Base-by-base conservation (phyloP, 495 filamentous ascomycete genomes). In the Aspergillus hancockii region DNA sequence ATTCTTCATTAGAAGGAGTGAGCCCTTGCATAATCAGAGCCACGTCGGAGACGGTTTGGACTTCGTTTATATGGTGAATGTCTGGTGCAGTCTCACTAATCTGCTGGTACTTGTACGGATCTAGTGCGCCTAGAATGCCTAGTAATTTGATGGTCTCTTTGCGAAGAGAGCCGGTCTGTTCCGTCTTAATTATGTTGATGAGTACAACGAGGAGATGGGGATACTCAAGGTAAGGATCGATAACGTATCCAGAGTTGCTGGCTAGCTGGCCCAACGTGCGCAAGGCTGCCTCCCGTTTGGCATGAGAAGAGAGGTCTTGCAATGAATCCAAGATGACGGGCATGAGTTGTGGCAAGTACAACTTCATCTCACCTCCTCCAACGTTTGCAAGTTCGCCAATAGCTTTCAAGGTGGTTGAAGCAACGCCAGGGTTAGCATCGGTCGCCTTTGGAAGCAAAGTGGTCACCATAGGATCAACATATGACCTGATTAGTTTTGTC, bases 1-100 rank as follows among this genome's bases (percentile, higher is more conserved):
- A 99, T 58, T 99, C 94, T 66, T 99, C 95, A 59, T 91, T 94
- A 0, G 92, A 96, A 3, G 94, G 95, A 2, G 92, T 97, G n/a
- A 97, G 82, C 12, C 94, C 93, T 60, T 88, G 89, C 92, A 99
- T 98, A 76, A 99, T 96, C 21, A 99, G 80, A 14, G 92, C 92
- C 50, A 99, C 95, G 76, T 99, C 94, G 14, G 92, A 95, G 54
- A 94, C 83, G 28, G 79, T 78, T 58, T 90, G 83, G 25, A 81
- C 77, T 55, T 85, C 79, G 46, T 80, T 79, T 61, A 80, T 79
- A 59, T 80, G 73, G 36, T 79, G 79, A 68, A 80, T 68, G 65
- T 78, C 79, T 12, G 78, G 75, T 36, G 78, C 77, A 32, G 67
- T 70, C 57, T 79, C 76, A 52, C 75, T 80, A 59, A 80, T 79